phyloP scores from a whole-genome alignment of 2,329 filamentous ascomycete species.

The Sporothrix variecibatus region DNA sequence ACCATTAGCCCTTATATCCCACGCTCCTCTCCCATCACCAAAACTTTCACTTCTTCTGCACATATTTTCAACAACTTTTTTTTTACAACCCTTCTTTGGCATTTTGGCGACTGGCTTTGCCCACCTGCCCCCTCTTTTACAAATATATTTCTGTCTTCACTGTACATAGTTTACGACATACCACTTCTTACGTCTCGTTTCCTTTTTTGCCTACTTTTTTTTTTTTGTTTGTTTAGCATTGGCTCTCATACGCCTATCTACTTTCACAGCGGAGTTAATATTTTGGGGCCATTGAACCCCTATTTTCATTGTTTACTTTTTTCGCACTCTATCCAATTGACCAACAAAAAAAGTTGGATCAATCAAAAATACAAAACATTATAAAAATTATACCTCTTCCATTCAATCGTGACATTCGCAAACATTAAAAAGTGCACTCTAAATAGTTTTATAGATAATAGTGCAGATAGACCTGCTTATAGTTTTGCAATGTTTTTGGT shows the following conservation, averaged over 20 bases:
- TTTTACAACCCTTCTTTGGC: neutral
- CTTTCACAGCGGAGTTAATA: neutral
- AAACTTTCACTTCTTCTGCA: conserved; percentile 19
- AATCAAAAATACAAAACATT: neutral
- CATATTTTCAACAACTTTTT: neutral
- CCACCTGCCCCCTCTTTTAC: neutral
- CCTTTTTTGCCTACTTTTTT: neutral
- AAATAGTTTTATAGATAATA: neutral
- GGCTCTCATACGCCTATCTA: neutral
- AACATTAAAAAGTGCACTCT: neutral
- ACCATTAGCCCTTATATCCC: neutral
- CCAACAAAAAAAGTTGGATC: neutral
- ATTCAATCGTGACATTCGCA: neutral
- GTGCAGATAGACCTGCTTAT: neutral
- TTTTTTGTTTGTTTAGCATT: neutral
- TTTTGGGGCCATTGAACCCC: neutral
- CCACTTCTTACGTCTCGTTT: neutral
- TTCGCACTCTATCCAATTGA: neutral
- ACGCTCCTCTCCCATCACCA: conserved; percentile 7
- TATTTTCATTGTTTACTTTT: neutral
- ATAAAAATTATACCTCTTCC: neutral
- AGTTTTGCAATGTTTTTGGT: conserved; percentile 5
- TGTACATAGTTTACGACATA: conserved; percentile 9
- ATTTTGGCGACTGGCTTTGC: neutral
- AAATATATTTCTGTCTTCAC: neutral